A percentile compares a stretch with the other conserved stretches of the same genome.
Evolutionary conservation across 2,329 filamentous ascomycete genomes (phyloP).

Genomic region (Cladorrhinum sp.): DNA sequence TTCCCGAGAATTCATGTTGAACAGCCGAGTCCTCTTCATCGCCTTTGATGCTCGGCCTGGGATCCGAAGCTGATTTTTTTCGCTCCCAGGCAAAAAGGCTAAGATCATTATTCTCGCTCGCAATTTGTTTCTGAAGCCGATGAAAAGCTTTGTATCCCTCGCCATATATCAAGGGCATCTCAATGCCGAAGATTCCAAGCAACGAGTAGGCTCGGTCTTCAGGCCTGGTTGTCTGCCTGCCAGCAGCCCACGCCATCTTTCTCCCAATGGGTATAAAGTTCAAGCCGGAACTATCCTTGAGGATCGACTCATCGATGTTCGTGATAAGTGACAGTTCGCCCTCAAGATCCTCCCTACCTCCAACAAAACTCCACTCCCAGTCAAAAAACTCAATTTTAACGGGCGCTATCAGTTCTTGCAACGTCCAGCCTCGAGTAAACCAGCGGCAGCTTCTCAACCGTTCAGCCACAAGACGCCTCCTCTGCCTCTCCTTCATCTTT

Average conservation of each 20-base stretch:
- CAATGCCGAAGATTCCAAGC: conserved; percentile 14
- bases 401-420: conserved; percentile 12
- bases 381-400: background rate
- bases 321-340: conserved; percentile 1
- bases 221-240: conserved; percentile 5
- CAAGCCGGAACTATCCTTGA: background rate
- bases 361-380: conserved; percentile 1
- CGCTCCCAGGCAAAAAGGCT: conserved; percentile 14
- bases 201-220: conserved; percentile 11
- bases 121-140: conserved; percentile 16
- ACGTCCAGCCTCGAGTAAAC: conserved; percentile 2
- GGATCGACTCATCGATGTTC: background rate
- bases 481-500: background rate
- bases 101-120: conserved; percentile 11
- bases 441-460: background rate
- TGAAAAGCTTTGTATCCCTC: conserved; percentile 13
- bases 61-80: background rate
- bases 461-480: background rate
- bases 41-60: background rate
- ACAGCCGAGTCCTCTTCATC: background rate
- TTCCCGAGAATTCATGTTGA: background rate
- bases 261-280: background rate
- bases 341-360: background rate
- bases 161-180: conserved; percentile 16
- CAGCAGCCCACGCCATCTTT: conserved; percentile 15